Conservation (phyloP, 257 asterid genomes). For the Rauvolfia tetraphylla region DNA sequence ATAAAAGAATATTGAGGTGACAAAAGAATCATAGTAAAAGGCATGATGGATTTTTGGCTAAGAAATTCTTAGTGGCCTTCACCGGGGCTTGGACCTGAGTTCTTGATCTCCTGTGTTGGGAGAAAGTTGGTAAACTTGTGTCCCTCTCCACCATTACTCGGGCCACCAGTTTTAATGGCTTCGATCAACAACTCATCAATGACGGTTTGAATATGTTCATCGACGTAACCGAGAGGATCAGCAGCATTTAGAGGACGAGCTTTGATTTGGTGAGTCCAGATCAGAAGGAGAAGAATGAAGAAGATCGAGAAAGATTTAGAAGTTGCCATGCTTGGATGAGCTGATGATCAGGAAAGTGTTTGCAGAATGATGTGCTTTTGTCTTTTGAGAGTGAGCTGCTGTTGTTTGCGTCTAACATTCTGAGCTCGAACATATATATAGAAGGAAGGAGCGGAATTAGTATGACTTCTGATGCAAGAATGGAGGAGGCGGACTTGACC, state of each 20-base stretch:
- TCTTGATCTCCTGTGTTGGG: constrained; percentile 18
- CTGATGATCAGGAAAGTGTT: neutral
- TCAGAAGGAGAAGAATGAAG: constrained; percentile 1
- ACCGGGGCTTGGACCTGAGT: constrained; percentile 36
- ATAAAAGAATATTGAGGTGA: neutral
- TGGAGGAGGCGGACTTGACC: constrained; percentile 16
- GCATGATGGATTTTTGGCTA: too few relatives aligned
- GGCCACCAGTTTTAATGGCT: constrained; percentile 33
- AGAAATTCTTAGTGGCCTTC: constrained; percentile 25
- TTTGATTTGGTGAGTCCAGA: neutral
- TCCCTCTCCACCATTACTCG: constrained; percentile 19
- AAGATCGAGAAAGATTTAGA: neutral
- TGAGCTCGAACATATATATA: constrained; percentile 1
- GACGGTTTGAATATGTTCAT: neutral
- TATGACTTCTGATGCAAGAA: neutral
- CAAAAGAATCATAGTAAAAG: neutral
- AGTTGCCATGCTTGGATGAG: neutral
- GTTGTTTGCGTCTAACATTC: neutral
- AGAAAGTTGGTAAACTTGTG: constrained; percentile 9
- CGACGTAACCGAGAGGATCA: neutral
- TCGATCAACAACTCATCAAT: constrained; percentile 16
- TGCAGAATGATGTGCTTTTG: neutral
- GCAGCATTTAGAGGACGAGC: constrained; percentile 26
- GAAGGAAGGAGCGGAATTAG: neutral
- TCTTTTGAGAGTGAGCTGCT: neutral